These are phyloP conservation scores for Saccharomycopsis schoenii DNA, from an alignment of 805 yeast genomes.

Conservation along the genomic window DNA sequence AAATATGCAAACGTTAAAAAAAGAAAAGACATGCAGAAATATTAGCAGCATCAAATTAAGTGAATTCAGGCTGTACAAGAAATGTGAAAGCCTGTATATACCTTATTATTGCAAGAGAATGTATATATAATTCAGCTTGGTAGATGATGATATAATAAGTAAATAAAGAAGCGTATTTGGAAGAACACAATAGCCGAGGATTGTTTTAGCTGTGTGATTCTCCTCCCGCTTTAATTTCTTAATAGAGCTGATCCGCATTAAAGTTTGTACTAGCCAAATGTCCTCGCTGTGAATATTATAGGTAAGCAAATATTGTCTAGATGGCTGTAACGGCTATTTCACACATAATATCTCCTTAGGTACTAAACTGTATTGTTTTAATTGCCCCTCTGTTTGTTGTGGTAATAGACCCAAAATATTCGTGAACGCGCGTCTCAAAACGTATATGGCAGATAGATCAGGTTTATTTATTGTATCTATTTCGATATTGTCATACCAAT, in stretches of 20 bases:
- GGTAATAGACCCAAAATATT: too few species aligned
- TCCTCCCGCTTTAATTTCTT: not conserved
- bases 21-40: not conserved
- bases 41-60: not conserved
- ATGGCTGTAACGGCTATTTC: not conserved
- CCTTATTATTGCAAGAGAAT: not conserved
- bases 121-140: too few species aligned
- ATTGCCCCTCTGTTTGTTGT: not conserved
- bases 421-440: too few species aligned
- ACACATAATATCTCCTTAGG: not conserved
- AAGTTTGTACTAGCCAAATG: not conserved
- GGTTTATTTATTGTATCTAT: too few species aligned
- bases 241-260: not conserved
- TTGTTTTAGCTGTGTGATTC: too few species aligned
- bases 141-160: too few species aligned
- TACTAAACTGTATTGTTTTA: too few species aligned
- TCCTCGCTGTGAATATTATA: not conserved
- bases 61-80: not conserved
- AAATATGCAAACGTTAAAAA: constrained; percentile 1
- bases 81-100: not conserved
- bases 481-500: too few species aligned
- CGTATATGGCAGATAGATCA: too few species aligned
- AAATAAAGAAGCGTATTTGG: too few species aligned
- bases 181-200: too few species aligned
- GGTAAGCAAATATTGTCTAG: not conserved